phyloP scores from a whole-genome alignment of 495 filamentous ascomycete species.

The Daldinia loculata region DNA sequence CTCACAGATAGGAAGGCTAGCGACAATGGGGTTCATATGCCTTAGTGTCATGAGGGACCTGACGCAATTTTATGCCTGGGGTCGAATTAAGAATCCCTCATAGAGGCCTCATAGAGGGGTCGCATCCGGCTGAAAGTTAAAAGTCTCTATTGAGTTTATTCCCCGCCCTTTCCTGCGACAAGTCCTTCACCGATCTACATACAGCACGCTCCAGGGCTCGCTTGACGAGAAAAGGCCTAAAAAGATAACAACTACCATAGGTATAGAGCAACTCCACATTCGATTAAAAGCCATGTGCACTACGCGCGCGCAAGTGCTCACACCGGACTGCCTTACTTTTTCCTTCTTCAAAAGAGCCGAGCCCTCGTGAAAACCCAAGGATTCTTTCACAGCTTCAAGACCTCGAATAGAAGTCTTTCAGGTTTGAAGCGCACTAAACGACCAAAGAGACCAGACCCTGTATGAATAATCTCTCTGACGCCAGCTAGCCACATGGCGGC shows the following conservation, averaged over 20 bases:
- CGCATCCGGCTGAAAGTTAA: conserved; percentile 37
- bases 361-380: conserved; percentile 23
- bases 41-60: conserved; percentile 26
- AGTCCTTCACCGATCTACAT: conserved; percentile 33
- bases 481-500: conserved; percentile 11
- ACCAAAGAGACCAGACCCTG: neutral
- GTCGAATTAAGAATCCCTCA: conserved; percentile 36
- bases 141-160: conserved; percentile 29
- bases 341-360: conserved; percentile 26
- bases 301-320: conserved; percentile 30
- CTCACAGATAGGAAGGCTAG: conserved; percentile 17
- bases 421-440: conserved; percentile 5
- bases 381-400: neutral
- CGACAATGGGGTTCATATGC: conserved; percentile 16
- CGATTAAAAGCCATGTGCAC: conserved; percentile 33
- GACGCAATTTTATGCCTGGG: conserved; percentile 16
- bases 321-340: conserved; percentile 27
- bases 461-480: conserved; percentile 2
- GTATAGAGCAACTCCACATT: conserved; percentile 30
- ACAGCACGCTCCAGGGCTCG: conserved; percentile 26
- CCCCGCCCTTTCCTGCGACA: conserved; percentile 25
- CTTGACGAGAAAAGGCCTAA: neutral
- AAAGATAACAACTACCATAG: conserved; percentile 11
- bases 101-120: conserved; percentile 28
- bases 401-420: conserved; percentile 7